A percentile compares a stretch with the other conserved stretches of the same genome.
phyloP scores from a whole-genome alignment of 306 rosid species.

The cucumber (Cucumis sativus) region Cucumber_9930_V3 NC_026656.2:1159001-1159500 shows the following conservation, averaged over 20 bases:
- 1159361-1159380: background rate
- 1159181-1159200: background rate
- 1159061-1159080: no score
- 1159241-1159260: background rate
- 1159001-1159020: background rate
- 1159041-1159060: background rate
- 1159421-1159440: background rate
- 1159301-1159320: no score
- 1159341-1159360: background rate
- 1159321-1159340: background rate
- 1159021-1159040: no score
- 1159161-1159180: background rate
- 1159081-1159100: no score
- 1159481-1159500: no score
- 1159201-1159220: conserved; percentile 5
- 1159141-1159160: background rate
- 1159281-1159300: background rate
- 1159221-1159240: no score
- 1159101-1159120: background rate
- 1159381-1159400: background rate
- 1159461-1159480: no score
- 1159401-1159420: background rate
- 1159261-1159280: background rate
- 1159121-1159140: background rate
- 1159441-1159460: background rate